Evolutionary conservation across 352 stramenopile genomes (phyloP), one percentile per base, ranked within the genome.

Genomic region (Phytophthora cactorum): DNA sequence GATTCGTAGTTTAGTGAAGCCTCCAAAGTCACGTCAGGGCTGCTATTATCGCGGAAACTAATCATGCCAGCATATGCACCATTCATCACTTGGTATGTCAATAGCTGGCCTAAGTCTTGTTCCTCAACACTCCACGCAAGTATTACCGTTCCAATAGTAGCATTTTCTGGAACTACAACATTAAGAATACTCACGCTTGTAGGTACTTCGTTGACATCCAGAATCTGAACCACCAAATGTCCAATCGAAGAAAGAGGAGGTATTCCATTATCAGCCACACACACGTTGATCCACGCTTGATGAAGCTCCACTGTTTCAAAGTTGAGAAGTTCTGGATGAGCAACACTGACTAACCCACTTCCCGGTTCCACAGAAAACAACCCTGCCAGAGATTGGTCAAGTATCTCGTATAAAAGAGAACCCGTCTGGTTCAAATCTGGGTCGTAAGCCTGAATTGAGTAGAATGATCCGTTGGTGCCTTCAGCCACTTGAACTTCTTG

Each of bases 231-330:
- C 6, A 72, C 14, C 4, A 89, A 34, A 2, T 60, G 75, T 0
- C 58, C 64, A 32, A 47, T 61, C 10, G 71, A 66, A 25, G 68
- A 72, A 6, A 85, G 53, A 6, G 77, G 44, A 8, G 81, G 79
- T 0, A 49, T 64, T 8, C 79, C 79, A 39, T 51, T 69, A 47
- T 90, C 81, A 0, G 72, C 81, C 11, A 88, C 81, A n/a, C 79
- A 71, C 2, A 86, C 52, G 50, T 84, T 90, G 15, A 88, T 27
- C 77, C 77, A 90, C 25, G 62, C 74, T 56, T 62, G 52, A 32
- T 90, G 72, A 9, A 71, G 53, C 1, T 62, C 25, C 15, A 88
- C 59, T 4, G 28, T 45, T 47, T 90, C 81, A 54, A 76, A 90
- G 49, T 90, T 62, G 4, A 88, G 62, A 9, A 34, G 31, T 8